Percentiles rank a stretch among this genome's conserved stretches.
Evolutionary conservation across 352 stramenopile genomes (phyloP).

Genomic region (Globisporangium lucens): DNA sequence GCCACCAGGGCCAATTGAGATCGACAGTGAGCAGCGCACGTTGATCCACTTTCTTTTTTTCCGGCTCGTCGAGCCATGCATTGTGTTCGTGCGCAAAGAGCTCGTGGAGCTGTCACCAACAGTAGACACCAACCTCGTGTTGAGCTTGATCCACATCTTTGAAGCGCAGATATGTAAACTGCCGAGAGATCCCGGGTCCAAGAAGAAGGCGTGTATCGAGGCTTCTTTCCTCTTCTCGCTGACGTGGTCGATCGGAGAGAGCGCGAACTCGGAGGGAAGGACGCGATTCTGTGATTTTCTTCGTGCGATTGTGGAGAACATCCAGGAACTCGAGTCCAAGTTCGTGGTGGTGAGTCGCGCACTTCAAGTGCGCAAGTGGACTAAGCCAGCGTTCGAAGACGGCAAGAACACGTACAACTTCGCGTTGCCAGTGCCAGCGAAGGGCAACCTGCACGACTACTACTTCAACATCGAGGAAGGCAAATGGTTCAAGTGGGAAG

Average conservation of each 20-base stretch:
- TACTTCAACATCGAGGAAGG: conserved; percentile 77
- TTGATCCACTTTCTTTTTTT: conserved; percentile 79
- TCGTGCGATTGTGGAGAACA: conserved; percentile 70
- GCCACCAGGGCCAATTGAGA: conserved; percentile 52
- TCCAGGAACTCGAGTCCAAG: conserved; percentile 62
- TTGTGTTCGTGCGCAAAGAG: conserved; percentile 88
- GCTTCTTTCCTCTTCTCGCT: conserved; percentile 90
- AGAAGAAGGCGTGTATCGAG: conserved; percentile 67
- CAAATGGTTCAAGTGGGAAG: conserved; percentile 92
- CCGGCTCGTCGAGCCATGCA: conserved; percentile 88
- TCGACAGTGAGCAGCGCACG: conserved; percentile 67
- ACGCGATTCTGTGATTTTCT: conserved; percentile 82
- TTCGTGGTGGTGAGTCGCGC: conserved; percentile 74
- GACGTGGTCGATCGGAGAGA: conserved; percentile 90
- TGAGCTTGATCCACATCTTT: conserved; percentile 85
- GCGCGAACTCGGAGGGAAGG: conserved; percentile 64
- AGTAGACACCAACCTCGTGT: conserved; percentile 89
- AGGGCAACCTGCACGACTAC: conserved; percentile 85
- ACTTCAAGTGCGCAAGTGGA: conserved; percentile 82
- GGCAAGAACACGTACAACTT: conserved; percentile 52
- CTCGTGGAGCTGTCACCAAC: conserved; percentile 84
- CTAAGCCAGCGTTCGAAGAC: conserved; percentile 65
- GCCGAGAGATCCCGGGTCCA: conserved; percentile 62
- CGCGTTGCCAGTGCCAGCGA: conserved; percentile 49
- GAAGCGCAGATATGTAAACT: conserved; percentile 76